Evolutionary conservation across 306 rosid genomes (phyloP).

Genomic region (Nissolia schottii): DNA sequence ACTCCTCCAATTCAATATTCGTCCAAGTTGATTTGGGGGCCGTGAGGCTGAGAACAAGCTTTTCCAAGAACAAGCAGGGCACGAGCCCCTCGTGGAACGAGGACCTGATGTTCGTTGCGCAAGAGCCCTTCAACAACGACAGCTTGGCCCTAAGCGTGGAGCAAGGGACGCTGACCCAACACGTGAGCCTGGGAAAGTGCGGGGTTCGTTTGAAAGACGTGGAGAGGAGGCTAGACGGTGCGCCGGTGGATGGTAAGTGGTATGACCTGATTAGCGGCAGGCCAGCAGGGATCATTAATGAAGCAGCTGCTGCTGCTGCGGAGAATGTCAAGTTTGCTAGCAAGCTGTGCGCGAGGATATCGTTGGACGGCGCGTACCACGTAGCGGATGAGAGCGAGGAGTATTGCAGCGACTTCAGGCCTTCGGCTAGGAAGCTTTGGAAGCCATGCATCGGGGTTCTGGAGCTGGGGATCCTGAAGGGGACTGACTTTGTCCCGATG

Average conservation of each 20-base stretch:
- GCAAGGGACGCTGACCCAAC: slow-evolving; percentile 20
- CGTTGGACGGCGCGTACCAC: slow-evolving; percentile 52
- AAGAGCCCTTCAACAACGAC: slow-evolving; percentile 37
- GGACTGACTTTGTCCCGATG: slow-evolving; percentile 33
- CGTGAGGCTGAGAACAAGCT: slow-evolving; percentile 19
- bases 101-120: slow-evolving; percentile 53
- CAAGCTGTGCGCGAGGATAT: slow-evolving; percentile 40
- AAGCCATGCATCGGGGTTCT: slow-evolving; percentile 36
- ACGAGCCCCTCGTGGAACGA: slow-evolving; percentile 42
- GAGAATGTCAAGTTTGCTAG: slow-evolving; percentile 37
- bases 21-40: slow-evolving; percentile 41
- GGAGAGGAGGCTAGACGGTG: slow-evolving; percentile 9
- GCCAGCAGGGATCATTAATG: not conserved
- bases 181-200: slow-evolving; percentile 26
- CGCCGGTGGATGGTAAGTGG: not conserved
- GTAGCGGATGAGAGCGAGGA: slow-evolving; percentile 42
- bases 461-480: slow-evolving; percentile 45
- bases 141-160: slow-evolving; percentile 20
- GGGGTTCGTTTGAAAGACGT: slow-evolving; percentile 24
- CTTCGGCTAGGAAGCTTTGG: slow-evolving; percentile 34
- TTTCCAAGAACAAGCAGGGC: slow-evolving; percentile 18
- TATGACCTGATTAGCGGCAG: slow-evolving; percentile 13
- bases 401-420: slow-evolving; percentile 39
- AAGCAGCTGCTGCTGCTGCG: too few relatives aligned
- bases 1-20: slow-evolving; percentile 17